These are phyloP conservation scores for Camelina laxa DNA, from an alignment of 345 rosid species.

Conservation along the genomic window DNA sequence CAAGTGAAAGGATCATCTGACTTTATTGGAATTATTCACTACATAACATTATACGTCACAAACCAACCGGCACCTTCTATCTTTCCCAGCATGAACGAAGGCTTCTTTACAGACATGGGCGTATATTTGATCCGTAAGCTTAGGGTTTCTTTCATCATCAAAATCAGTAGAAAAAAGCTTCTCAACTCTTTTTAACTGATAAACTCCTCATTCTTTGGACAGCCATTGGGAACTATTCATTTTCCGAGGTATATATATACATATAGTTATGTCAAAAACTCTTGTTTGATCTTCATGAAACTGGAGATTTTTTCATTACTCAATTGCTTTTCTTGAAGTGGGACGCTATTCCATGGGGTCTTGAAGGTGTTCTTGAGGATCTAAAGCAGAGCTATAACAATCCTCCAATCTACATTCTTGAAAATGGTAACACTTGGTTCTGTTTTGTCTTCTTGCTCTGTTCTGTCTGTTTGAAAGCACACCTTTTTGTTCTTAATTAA, in stretches of 20 bases:
- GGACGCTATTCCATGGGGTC: constrained; percentile 44
- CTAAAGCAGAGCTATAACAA: constrained; percentile 49
- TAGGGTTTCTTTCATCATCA: not conserved
- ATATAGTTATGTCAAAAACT: not conserved
- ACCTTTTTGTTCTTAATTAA: not conserved
- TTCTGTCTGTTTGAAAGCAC: not conserved
- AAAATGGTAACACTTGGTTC: constrained; percentile 48
- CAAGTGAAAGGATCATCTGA: not conserved
- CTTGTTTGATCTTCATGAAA: constrained; percentile 8
- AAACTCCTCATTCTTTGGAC: not conserved
- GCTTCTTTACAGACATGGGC: not conserved
- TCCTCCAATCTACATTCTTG: constrained; percentile 54
- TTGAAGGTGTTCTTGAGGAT: constrained; percentile 47
- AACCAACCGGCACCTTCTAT: not conserved
- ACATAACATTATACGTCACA: not conserved
- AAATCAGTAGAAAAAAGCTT: not conserved
- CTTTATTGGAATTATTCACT: not conserved
- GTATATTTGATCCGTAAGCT: not conserved
- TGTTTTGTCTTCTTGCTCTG: not conserved
- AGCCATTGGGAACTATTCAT: not conserved
- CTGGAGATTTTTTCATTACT: not conserved
- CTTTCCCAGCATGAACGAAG: not conserved
- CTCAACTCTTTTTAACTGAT: not conserved
- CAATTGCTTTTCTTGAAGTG: constrained; percentile 35
- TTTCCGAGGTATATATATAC: not conserved